Evolutionary conservation across 2,329 filamentous ascomycete species (phyloP), one percentile per base, ranked within the genome.

Genomic region (Colletotrichum sp.): DNA sequence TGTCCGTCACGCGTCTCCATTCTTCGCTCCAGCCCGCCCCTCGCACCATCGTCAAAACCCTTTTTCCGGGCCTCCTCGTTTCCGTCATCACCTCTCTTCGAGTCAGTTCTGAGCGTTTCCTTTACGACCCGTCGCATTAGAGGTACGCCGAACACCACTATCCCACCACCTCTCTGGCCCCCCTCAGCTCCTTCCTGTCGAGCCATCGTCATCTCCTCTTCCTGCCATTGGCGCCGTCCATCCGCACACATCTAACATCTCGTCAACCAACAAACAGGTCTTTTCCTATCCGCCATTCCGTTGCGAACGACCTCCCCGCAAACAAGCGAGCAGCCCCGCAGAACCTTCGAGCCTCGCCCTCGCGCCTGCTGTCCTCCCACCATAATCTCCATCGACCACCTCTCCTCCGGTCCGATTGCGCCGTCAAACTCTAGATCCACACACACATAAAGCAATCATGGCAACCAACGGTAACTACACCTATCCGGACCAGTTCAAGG

Each of bases 401-500:
- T 30, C 32, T 60, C 70, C 63, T 71, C 39, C 36, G 52, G 72
- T 69, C 43, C 63, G 66, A 76, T 75, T 76, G 74, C 74, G 72
- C 71, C 74, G 43, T 52, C 43, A 21, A 30, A 57, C 8, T 64
- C 24, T 59, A 72, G 75, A 76, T 72, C n/a, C 28, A 34, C 36
- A n/a, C 34, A 65, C 43, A 57, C 12, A 18, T 48, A 36, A 39
- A 75, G 68, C 73, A 77, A 86, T 74, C 81, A 92, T 92, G 90
- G 88, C 90, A 82, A 90, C 90, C 82, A 91, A 91, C 89, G 90
- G 90, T 84, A 90, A 85, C 82, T 84, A 86, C 81, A 83, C 82
- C 82, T 84, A 86, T 81, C 84, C 86, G 83, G 85, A 87, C 78
- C 85, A 88, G 81, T 84, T 85, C 78, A 84, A 85, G 80, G 78